Base-by-base conservation (phyloP, 208 protist species). In the Porcisia hertigi region DNA sequence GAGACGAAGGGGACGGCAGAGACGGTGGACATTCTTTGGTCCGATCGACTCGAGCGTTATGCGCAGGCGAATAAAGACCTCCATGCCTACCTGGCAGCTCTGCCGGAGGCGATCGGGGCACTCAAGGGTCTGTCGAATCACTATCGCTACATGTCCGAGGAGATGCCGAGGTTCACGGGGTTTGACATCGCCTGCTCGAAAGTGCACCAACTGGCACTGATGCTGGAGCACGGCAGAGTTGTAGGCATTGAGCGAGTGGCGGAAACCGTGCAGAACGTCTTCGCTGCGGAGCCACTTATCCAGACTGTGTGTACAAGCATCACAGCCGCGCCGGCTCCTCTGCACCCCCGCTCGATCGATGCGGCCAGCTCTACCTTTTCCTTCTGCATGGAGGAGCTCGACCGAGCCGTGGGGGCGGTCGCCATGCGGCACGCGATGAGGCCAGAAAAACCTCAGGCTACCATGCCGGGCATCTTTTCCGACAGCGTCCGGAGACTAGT, bases 111-210 rank as follows among this genome's bases (percentile, higher is more conserved):
- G 2, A 70, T 95, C 55, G 91, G 91, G 0, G 83, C 76, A 1
- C 71, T 95, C 41, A 89, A 92, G 55, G 91, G 90, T 3, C 65
- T 95, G 11, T 86, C 85, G 18, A 94, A 88, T 65, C 93, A 95
- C 83, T 97, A 95, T 72, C 81, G 83, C 47, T 94, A 95, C 87
- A 94, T 97, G 91, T 69, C 73, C 0, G 83, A 82, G 45, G 86
- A 94, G 79, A 91, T 94, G 89, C 84, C 83, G 0, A 85, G 88
- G 75, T 97, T 94, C 71, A 70, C 92, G 52, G 82, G 81, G 41
- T 97, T 95, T 70, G 93, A 97, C 72, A 85, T 97, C 9, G 86
- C 91, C 1, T 93, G 89, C 71, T 85, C 79, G 23, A 95, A 94
- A 73, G 80, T 97, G 58, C 93, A 97, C 81, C 90, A 90, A 67